Evolutionary conservation across 176 grass and related monocot species (phyloP).

Genomic region (Pontederia crassipes): DNA sequence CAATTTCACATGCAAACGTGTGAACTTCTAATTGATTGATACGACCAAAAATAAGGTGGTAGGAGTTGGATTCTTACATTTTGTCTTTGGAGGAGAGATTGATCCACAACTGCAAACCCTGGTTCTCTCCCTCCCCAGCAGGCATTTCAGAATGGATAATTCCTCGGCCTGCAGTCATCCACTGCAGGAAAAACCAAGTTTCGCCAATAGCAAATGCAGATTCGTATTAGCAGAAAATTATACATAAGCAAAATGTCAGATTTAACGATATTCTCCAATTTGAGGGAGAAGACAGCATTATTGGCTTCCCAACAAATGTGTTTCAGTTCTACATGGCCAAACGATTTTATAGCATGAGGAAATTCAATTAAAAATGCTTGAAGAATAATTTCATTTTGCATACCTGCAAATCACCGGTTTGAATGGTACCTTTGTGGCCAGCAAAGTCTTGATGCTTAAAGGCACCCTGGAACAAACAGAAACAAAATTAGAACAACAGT

Average conservation of each 20-base stretch:
- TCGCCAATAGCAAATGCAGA: background rate
- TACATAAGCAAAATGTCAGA: no score
- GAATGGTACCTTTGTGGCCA: conserved; percentile 67
- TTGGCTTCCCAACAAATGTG: no score
- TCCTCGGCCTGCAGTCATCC: conserved; percentile 78
- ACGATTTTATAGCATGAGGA: background rate
- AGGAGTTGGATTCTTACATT: conserved; percentile 25
- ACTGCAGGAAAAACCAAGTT: conserved; percentile 27
- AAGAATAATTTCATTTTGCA: no score
- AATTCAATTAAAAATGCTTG: no score
- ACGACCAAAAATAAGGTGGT: background rate
- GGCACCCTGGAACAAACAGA: conserved; percentile 31
- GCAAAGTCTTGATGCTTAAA: conserved; percentile 89
- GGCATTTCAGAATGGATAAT: conserved; percentile 92
- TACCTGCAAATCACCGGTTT: conserved; percentile 68
- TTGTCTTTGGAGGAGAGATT: conserved; percentile 95
- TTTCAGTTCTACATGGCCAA: no score
- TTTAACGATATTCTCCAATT: no score
- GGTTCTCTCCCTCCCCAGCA: conserved; percentile 45
- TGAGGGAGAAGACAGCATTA: no score
- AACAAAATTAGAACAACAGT: background rate
- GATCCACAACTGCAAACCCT: conserved; percentile 85
- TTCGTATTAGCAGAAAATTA: no score
- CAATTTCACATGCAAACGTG: background rate
- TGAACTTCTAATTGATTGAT: background rate